Base-by-base conservation (phyloP, 2,329 filamentous ascomycete genomes). In the Gaeumannomyces sp. region DNA sequence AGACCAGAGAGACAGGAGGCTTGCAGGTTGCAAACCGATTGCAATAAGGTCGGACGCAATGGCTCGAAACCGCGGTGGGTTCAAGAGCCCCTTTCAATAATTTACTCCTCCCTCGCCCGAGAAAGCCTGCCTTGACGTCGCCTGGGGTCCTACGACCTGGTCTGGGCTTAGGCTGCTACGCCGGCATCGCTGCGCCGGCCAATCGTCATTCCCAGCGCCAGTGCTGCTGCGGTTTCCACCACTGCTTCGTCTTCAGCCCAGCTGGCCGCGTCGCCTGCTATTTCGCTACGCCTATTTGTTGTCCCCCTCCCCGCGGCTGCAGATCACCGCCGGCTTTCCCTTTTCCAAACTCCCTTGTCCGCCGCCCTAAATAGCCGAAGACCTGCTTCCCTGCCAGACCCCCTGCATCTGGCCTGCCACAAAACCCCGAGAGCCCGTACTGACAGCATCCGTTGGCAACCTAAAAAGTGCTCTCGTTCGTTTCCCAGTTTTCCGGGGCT, bases 401-500 rank as follows among this genome's bases (percentile, higher is more conserved):
- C 45, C 45, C 45, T 53, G 45, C 19, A 22, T 8, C 19, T 25
- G 45, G 22, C 45, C 19, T 10, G 7, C 45, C 19, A 25, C 19
- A 53, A 53, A 53, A 53, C 45, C 22, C 45, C 22, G 45, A 53
- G n/a, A 25, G 45, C 35, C 38, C 50, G n/a, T 50, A 45, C 60
- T 62, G 35, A 62, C 60, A 38, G 33, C 28, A 45, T 38, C 16
- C 28, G 16, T 45, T 53, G 28, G 16, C 60, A 45, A 45, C 50
- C 25, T 29, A 7, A 19, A 61, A 57, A 96, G 92, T 96, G 65
- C 83, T 93, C 71, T 96, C 92, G 71, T 96, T 96, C 78, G 94
- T 96, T 85, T 92, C 90, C 76, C 87, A 89, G 78, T 88, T 91
- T 81, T 89, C 89, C 69, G 80, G 79, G 69, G 76, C 78, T 66